phyloP scores from a whole-genome alignment of 768 basidiomycete genomes.

The Tylopilus rubrobrunneus region DNA sequence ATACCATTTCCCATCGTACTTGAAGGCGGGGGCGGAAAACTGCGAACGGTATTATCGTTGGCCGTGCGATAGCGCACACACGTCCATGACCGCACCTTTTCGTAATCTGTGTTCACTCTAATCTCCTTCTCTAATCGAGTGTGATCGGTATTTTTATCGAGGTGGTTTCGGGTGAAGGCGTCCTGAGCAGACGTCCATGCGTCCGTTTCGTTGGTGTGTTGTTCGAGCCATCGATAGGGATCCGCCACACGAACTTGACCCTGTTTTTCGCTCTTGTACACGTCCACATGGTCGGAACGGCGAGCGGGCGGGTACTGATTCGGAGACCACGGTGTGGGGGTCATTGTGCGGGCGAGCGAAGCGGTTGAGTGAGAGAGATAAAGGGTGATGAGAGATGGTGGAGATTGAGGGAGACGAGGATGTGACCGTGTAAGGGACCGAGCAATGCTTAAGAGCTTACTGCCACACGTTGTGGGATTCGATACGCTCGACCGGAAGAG shows the following conservation, averaged over 20 bases:
- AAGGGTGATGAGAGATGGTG: neutral
- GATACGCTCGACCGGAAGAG: slow-evolving; percentile 8
- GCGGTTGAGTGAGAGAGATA: neutral
- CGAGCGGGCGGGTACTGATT: slow-evolving; percentile 61
- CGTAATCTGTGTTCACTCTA: slow-evolving; percentile 49
- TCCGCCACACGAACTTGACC: slow-evolving; percentile 63
- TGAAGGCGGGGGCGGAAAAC: slow-evolving; percentile 61
- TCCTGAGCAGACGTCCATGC: slow-evolving; percentile 63
- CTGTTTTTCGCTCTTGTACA: slow-evolving; percentile 61
- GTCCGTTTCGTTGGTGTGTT: slow-evolving; percentile 58
- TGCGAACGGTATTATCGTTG: slow-evolving; percentile 24
- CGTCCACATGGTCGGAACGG: slow-evolving; percentile 62
- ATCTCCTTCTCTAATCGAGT: slow-evolving; percentile 57
- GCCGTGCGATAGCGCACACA: neutral
- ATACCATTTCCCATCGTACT: slow-evolving; percentile 72
- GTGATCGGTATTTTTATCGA: slow-evolving; percentile 62
- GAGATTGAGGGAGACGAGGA: slow-evolving; percentile 6
- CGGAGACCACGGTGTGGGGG: slow-evolving; percentile 48
- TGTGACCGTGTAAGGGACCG: slow-evolving; percentile 8
- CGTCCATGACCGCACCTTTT: slow-evolving; percentile 34
- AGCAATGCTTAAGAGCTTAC: slow-evolving; percentile 20
- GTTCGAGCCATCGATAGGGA: slow-evolving; percentile 76
- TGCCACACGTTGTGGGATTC: slow-evolving; percentile 19
- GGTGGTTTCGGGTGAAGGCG: slow-evolving; percentile 50
- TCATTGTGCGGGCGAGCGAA: slow-evolving; percentile 27